These are phyloP conservation scores for Trichoderma sp. DNA, from an alignment of 2,329 filamentous ascomycete genomes.

Conservation along the genomic window DNA sequence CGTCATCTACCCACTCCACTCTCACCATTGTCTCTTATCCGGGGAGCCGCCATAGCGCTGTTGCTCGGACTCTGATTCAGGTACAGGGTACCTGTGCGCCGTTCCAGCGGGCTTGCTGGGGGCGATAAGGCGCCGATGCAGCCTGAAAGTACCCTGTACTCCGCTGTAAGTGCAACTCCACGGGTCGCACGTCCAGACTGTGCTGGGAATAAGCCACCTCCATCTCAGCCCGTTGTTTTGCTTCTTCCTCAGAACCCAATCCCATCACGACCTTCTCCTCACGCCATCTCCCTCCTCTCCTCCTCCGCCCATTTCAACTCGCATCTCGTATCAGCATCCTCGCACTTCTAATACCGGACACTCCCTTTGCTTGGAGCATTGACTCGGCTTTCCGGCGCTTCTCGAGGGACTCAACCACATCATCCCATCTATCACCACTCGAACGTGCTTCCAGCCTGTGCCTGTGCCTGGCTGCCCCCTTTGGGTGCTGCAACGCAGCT, in stretches of 20 bases:
- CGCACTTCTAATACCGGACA: neutral
- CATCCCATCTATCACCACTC: neutral
- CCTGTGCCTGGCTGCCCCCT: slow-evolving; percentile 5
- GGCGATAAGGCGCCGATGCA: slow-evolving; percentile 1
- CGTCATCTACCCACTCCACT: slow-evolving; percentile 10
- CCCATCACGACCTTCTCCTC: slow-evolving; percentile 15
- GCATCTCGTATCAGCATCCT: neutral
- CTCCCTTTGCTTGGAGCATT: neutral
- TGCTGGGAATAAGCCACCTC: slow-evolving; percentile 3
- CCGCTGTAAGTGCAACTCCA: neutral
- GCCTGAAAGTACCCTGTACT: slow-evolving; percentile 3
- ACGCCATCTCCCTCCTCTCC: slow-evolving; percentile 4
- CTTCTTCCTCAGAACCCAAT: slow-evolving; percentile 18
- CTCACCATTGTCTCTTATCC: neutral
- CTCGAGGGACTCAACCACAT: neutral
- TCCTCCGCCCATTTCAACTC: neutral
- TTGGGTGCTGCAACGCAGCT: slow-evolving; percentile 20
- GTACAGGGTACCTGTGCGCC: neutral
- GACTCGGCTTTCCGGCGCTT: neutral
- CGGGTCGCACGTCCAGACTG: neutral
- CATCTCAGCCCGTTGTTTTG: slow-evolving; percentile 16
- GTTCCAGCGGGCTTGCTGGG: neutral
- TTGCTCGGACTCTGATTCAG: neutral
- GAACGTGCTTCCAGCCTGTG: neutral
- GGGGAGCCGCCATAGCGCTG: slow-evolving; percentile 1